These are phyloP conservation scores for Coemansia sp. DNA, from an alignment of 192 early-diverging fungal genomes.

Conservation along the genomic window DNA sequence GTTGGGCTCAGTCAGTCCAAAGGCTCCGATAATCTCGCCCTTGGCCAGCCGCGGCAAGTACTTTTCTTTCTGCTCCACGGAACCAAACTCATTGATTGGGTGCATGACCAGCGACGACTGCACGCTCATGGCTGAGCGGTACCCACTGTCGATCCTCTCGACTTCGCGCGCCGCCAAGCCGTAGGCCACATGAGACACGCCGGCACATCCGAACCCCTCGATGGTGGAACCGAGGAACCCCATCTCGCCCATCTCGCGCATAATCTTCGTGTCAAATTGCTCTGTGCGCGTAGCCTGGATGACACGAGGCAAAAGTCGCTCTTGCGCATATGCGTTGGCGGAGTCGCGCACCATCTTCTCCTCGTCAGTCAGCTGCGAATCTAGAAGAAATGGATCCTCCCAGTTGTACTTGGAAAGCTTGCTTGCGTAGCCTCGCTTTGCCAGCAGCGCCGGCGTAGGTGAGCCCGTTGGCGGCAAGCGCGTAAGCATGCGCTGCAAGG, in stretches of 20 bases:
- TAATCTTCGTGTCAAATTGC: slow-evolving; percentile 83
- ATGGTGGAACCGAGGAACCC: slow-evolving; percentile 93
- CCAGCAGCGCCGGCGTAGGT: background rate
- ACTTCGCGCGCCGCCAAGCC: slow-evolving; percentile 95
- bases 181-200: slow-evolving; percentile 95
- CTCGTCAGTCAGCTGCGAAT: slow-evolving; percentile 85
- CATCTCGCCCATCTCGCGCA: slow-evolving; percentile 89
- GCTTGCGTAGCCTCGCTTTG: slow-evolving; percentile 25
- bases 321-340: slow-evolving; percentile 83
- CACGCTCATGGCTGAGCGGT: slow-evolving; percentile 96
- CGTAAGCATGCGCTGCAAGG: background rate
- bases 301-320: slow-evolving; percentile 80
- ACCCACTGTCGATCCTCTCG: slow-evolving; percentile 93
- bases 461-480: background rate
- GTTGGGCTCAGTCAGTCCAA: slow-evolving; percentile 97
- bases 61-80: slow-evolving; percentile 81
- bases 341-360: slow-evolving; percentile 80
- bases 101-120: slow-evolving; percentile 99
- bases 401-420: slow-evolving; percentile 73
- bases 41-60: slow-evolving; percentile 84
- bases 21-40: slow-evolving; percentile 84
- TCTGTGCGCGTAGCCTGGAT: slow-evolving; percentile 82
- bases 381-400: slow-evolving; percentile 81
- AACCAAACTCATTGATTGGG: slow-evolving; percentile 94
- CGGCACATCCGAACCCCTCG: slow-evolving; percentile 93